Base-by-base conservation (phyloP, 352 stramenopile genomes). In the Phytophthora pluvialis region DNA sequence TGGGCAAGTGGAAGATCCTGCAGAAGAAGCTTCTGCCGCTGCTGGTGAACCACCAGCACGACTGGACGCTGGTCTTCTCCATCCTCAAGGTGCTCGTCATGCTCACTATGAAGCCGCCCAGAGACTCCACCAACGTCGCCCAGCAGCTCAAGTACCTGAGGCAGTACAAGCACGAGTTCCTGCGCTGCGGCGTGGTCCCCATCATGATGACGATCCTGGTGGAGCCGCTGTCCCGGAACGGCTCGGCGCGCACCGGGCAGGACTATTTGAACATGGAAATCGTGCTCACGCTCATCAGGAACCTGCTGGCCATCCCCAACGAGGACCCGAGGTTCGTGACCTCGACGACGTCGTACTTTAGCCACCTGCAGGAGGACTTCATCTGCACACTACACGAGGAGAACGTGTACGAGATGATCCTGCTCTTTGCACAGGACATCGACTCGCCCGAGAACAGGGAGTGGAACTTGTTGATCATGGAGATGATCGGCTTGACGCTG, bases 11-110 rank as follows among this genome's bases (percentile, higher is more conserved):
- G 88, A 90, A 92, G 56, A 83, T 97, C 45, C 52, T 97, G 54
- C 84, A 97, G 72, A 94, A 94, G 56, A 95, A 95, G 60, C 79
- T 97, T 12, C 64, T 97, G 46, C 89, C 86, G 38, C 60, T 97
- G 55, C 66, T 97, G 6, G 67, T 95, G 25, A 91, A 94, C 58
- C 86, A 97, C 62, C 89, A 97, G 58, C 79, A 93, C 64, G 88
- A 96, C 73, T 92, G 81, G 81, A 72, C 70, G 38, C 77, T 97
- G n/a, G 85, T 94, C 11, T 93, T 95, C 44, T 95, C 89, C 28
- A 91, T 97, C 58, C 70, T 95, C 15, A 97, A 97, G 60, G 87
- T 97, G 56, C 81, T 97, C 36, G 88, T 95, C 25, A 95, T 97
- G 89, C 76, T 97, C 35, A 97, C 89, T 2, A 97, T 93, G 86